Evolutionary conservation across 2,329 filamentous ascomycete species (phyloP).

Genomic region (Acephala macrosclerotiorum): DNA sequence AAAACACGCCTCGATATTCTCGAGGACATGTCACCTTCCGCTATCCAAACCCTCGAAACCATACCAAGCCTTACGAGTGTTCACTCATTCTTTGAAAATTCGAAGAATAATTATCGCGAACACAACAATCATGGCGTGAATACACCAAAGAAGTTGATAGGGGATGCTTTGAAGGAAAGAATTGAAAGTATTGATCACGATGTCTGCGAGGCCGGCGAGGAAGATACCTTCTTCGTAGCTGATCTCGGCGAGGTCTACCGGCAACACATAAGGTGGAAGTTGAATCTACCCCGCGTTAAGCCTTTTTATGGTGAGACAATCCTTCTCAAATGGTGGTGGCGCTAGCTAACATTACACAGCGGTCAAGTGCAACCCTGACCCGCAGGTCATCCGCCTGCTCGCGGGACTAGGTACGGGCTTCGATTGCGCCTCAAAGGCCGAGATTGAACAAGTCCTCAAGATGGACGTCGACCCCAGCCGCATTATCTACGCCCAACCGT

Average conservation of each 20-base stretch:
- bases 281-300: conserved; percentile 88
- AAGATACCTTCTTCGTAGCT: conserved; percentile 98
- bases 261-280: conserved; percentile 98
- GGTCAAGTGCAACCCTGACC: conserved; percentile 98
- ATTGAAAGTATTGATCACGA: conserved; percentile 87
- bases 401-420: conserved; percentile 91
- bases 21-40: conserved; percentile 72
- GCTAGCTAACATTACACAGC: conserved; percentile 57
- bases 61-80: conserved; percentile 42
- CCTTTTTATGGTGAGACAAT: conserved; percentile 85
- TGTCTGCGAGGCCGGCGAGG: conserved; percentile 87
- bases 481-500: conserved; percentile 98
- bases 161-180: conserved; percentile 84
- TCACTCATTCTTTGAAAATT: conserved; percentile 40
- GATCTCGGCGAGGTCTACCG: conserved; percentile 98
- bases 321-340: conserved; percentile 12
- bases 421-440: conserved; percentile 96
- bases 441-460: conserved; percentile 90
- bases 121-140: conserved; percentile 39
- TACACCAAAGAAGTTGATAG: conserved; percentile 80
- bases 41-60: conserved; percentile 60
- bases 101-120: conserved; percentile 39
- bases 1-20: conserved; percentile 33
- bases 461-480: conserved; percentile 85
- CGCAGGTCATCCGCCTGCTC: conserved; percentile 86